Conservation (phyloP, 148 eudicot genomes). For the Polygonum maritimum region DNA sequence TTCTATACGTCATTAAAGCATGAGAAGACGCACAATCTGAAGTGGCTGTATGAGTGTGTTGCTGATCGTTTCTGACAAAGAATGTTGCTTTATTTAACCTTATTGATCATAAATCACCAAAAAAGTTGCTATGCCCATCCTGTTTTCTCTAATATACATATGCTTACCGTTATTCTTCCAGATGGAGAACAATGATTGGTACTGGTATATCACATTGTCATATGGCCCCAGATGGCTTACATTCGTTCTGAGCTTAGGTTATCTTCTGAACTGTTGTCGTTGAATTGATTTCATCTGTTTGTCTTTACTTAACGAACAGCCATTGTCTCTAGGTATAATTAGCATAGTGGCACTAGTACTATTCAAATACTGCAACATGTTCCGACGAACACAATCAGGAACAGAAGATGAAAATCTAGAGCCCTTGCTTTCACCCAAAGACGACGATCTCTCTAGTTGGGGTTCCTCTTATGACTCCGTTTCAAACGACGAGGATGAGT, state of each 20-base stretch:
- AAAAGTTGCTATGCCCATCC: neutral
- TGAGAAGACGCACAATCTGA: neutral
- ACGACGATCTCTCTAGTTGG: constrained; percentile 30
- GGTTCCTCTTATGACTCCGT: constrained; percentile 52
- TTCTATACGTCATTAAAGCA: neutral
- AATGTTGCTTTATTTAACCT: neutral
- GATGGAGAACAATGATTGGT: constrained; percentile 21
- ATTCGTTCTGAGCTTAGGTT: constrained; percentile 35
- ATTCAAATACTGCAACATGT: constrained; percentile 22
- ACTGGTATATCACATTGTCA: constrained; percentile 33
- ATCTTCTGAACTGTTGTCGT: neutral
- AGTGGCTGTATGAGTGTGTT: neutral
- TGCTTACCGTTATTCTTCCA: constrained; percentile 13
- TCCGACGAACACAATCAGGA: constrained; percentile 13
- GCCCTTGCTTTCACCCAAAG: constrained; percentile 42
- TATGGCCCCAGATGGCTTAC: constrained; percentile 49
- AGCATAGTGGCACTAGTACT: constrained; percentile 22
- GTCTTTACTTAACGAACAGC: neutral
- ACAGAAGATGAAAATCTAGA: constrained; percentile 16
- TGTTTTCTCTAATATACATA: neutral
- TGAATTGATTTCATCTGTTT: neutral
- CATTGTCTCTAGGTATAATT: constrained; percentile 25
- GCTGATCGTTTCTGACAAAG: neutral
- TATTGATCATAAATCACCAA: neutral
- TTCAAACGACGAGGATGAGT: constrained; percentile 42